phyloP scores from a whole-genome alignment of 768 basidiomycete genomes.

The Mrakia gelida region DNA sequence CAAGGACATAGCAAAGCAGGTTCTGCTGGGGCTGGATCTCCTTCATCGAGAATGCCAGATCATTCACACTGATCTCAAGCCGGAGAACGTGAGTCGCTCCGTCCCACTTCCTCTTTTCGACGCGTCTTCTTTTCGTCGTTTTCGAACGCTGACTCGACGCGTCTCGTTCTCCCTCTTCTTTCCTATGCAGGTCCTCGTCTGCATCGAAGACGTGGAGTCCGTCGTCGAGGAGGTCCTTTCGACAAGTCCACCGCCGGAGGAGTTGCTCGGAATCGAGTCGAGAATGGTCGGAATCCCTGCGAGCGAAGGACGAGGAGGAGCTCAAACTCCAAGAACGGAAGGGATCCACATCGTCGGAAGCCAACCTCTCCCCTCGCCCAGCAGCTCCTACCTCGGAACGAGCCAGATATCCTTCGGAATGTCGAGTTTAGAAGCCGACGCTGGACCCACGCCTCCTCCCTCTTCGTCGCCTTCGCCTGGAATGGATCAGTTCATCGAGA shows the following conservation, averaged over 20 bases:
- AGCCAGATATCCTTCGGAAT: slow-evolving; percentile 89
- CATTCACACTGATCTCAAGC: slow-evolving; percentile 96
- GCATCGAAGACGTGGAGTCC: slow-evolving; percentile 93
- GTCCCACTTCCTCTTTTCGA: background rate
- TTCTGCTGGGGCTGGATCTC: slow-evolving; percentile 90
- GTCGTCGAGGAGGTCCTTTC: slow-evolving; percentile 82
- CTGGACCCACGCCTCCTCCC: background rate
- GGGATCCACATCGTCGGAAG: slow-evolving; percentile 81
- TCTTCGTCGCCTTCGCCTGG: background rate
- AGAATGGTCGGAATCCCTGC: slow-evolving; percentile 85
- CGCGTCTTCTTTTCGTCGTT: background rate
- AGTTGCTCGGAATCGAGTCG: slow-evolving; percentile 51
- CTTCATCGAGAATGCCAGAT: slow-evolving; percentile 96
- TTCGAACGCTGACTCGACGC: background rate
- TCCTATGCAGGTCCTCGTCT: slow-evolving; percentile 57
- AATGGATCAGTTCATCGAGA: background rate
- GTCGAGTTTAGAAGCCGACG: slow-evolving; percentile 64
- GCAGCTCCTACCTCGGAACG: slow-evolving; percentile 64
- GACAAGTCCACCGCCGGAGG: slow-evolving; percentile 50
- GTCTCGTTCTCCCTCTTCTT: too few species aligned
- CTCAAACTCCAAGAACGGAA: slow-evolving; percentile 86
- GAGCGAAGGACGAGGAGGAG: slow-evolving; percentile 85
- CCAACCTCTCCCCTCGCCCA: slow-evolving; percentile 79
- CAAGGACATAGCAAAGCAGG: slow-evolving; percentile 94
- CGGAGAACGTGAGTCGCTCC: slow-evolving; percentile 69